Percentiles rank a stretch among this genome's conserved stretches.
phyloP scores from a whole-genome alignment of 179 eudicot genomes.

The Silene noctiflora region DNA sequence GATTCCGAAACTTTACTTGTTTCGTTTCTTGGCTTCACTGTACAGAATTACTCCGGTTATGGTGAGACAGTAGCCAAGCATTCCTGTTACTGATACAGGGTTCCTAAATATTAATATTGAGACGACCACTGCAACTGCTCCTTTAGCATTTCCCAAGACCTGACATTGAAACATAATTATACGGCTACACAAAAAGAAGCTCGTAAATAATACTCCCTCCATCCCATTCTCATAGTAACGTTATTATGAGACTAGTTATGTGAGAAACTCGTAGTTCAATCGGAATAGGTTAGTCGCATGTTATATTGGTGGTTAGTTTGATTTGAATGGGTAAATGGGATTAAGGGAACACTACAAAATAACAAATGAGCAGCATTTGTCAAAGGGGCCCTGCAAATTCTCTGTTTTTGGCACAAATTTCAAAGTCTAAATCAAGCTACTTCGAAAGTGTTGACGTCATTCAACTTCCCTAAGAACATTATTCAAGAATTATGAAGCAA shows the following conservation, averaged over 20 bases:
- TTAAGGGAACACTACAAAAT: no score
- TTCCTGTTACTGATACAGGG: constrained; percentile 56
- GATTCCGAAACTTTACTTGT: constrained; percentile 27
- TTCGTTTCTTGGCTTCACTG: constrained; percentile 56
- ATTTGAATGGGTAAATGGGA: no score
- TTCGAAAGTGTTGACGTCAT: no score
- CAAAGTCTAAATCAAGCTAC: no score
- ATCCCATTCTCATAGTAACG: not conserved
- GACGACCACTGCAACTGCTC: constrained; percentile 57
- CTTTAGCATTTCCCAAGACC: constrained; percentile 65
- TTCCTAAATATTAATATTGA: constrained; percentile 56
- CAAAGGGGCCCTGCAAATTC: no score
- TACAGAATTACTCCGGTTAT: constrained; percentile 52
- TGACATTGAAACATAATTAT: constrained; percentile 17
- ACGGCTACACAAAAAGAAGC: constrained; percentile 1
- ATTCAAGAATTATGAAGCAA: no score
- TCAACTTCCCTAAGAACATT: no score
- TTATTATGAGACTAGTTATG: not conserved
- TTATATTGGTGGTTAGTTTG: no score
- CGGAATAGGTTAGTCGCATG: no score
- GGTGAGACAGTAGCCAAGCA: constrained; percentile 53
- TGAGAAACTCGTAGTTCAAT: not conserved
- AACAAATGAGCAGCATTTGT: no score
- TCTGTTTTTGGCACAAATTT: no score
- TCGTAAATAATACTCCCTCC: not conserved